Percentiles rank a stretch among this genome's conserved stretches.
Conservation (phyloP, 495 filamentous ascomycete species). For the Penicillium paxilli region DNA sequence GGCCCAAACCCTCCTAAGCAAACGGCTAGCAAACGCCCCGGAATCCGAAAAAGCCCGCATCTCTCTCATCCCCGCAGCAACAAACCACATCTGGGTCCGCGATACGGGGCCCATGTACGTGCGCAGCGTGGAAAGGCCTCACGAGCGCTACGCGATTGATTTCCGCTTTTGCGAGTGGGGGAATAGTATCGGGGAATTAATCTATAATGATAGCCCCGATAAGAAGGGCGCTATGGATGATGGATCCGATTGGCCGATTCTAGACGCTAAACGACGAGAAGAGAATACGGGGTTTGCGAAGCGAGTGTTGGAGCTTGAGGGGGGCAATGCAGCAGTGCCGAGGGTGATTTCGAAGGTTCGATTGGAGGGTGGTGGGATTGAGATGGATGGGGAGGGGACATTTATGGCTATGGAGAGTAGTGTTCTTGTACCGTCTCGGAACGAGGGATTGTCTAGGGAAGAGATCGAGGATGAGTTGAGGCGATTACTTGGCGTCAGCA, state of each 20-base stretch:
- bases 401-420: slow-evolving; percentile 38
- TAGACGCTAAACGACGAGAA: slow-evolving; percentile 5
- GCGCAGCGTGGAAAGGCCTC: slow-evolving; percentile 11
- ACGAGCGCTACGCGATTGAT: slow-evolving; percentile 27
- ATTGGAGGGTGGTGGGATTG: slow-evolving; percentile 35
- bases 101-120: slow-evolving; percentile 39
- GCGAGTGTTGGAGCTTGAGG: slow-evolving; percentile 24
- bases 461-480: slow-evolving; percentile 26
- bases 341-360: slow-evolving; percentile 21
- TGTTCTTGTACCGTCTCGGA: slow-evolving; percentile 28
- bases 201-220: slow-evolving; percentile 16
- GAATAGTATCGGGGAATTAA: slow-evolving; percentile 16
- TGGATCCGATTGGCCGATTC: slow-evolving; percentile 20
- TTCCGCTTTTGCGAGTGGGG: slow-evolving; percentile 40
- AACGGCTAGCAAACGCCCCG: not conserved
- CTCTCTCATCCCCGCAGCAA: slow-evolving; percentile 19
- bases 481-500: slow-evolving; percentile 23
- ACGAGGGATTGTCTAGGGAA: slow-evolving; percentile 19
- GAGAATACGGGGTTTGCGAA: slow-evolving; percentile 33
- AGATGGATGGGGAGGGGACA: slow-evolving; percentile 37
- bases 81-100: slow-evolving; percentile 38
- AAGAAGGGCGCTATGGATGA: slow-evolving; percentile 4
- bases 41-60: slow-evolving; percentile 12
- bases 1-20: slow-evolving; percentile 19
- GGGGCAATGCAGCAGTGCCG: slow-evolving; percentile 10